Evolutionary conservation across 2,329 filamentous ascomycete species (phyloP), one percentile per base, ranked within the genome.

Genomic region (Aspergillus transmontanensis): DNA sequence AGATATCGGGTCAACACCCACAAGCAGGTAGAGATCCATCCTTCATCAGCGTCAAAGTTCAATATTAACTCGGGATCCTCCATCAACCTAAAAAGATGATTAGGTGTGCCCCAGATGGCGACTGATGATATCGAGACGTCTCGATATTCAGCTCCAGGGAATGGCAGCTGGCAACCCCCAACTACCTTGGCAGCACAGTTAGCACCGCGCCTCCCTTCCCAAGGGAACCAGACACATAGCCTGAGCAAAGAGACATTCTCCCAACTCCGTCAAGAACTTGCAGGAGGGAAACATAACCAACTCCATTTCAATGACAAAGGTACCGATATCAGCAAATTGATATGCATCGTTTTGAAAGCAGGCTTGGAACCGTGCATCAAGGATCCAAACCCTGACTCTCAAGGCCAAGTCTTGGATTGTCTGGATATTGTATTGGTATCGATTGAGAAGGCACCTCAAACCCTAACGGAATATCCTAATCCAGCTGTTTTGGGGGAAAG

Each of bases 141-240:
- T 62, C 57, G 55, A 60, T 55, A 59, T 64, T 41, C 56, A 34
- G 56, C 58, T 59, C 62, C 67, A 61, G 67, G 57, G 55, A 68
- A 72, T 62, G 67, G 64, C 53, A 53, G 60, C 54, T 66, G 65
- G 63, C 70, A 65, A 67, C 63, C 63, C 36, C 90, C 93, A 14
- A 97, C 94, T 19, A 96, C 93, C 11, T 85, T 97, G 72, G 93
- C 94, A 58, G 92, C 92, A 14, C 92, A 96, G 77, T 88, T 97
- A 62, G 92, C 95, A 67, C 89, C 92, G 74, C 92, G 92, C 75
- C 88, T 93, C 66, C 87, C 90, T 50, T 86, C 90, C 26, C 86
- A 86, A 57, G 84, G 85, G 58, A 85, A 84, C 65, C 87, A 85
- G 51, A 85, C 86, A 59, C 85, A 86, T 71, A 86, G 86, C 58